A percentile compares a stretch with the other conserved stretches of the same genome.
Evolutionary conservation across 495 filamentous ascomycete genomes (phyloP).

Genomic region (Rostrohypoxylon terebratum): DNA sequence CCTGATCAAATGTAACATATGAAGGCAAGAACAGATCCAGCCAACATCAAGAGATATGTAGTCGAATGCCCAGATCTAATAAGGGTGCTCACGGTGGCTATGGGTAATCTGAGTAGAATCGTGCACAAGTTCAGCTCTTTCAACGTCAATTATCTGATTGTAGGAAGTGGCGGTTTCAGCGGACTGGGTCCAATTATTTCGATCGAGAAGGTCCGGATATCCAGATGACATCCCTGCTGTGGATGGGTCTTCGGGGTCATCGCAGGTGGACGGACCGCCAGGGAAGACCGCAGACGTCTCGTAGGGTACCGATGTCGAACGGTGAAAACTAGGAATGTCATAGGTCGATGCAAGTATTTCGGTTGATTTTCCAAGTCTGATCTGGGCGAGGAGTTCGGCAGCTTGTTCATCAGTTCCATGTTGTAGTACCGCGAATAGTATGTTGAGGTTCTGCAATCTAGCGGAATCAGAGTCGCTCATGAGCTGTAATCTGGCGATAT

Average conservation of each 20-base stretch:
- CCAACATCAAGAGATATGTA: not conserved
- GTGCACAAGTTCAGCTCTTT: not conserved
- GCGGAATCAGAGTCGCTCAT: constrained; percentile 34
- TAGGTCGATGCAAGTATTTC: constrained; percentile 23
- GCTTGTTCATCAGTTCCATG: constrained; percentile 27
- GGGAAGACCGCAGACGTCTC: not conserved
- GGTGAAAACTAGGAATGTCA: not conserved
- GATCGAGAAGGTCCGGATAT: constrained; percentile 32
- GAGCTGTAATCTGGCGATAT: constrained; percentile 35
- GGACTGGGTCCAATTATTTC: constrained; percentile 27
- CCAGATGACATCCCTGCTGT: not conserved
- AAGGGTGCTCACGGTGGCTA: not conserved
- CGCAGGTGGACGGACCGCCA: not conserved
- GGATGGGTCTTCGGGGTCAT: not conserved
- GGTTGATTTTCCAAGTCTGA: constrained; percentile 21
- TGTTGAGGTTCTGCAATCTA: constrained; percentile 30
- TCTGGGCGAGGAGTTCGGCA: constrained; percentile 22
- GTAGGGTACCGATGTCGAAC: not conserved
- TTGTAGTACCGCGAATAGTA: constrained; percentile 22
- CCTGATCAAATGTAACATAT: not conserved
- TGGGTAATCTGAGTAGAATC: not conserved
- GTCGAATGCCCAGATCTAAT: not conserved
- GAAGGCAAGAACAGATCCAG: not conserved
- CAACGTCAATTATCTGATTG: not conserved
- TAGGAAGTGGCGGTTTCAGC: not conserved